These are phyloP conservation scores for Endocalyx cinctus DNA, from an alignment of 2,329 filamentous ascomycete species.

Conservation along the genomic window DNA sequence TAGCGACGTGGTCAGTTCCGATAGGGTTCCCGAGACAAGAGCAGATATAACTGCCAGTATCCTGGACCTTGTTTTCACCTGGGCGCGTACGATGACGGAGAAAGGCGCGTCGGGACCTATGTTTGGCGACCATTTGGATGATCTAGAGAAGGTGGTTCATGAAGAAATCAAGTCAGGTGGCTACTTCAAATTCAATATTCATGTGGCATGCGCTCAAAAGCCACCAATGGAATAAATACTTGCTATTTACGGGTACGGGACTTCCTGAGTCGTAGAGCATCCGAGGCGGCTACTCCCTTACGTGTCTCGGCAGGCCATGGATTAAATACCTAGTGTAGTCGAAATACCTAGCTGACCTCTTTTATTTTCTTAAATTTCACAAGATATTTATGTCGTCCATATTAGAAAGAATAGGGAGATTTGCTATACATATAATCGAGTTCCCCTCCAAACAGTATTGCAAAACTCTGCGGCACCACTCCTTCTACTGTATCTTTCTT, in stretches of 20 bases:
- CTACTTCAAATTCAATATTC: conserved; percentile 9
- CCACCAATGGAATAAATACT: not conserved
- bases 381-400: too few species aligned
- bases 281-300: too few species aligned
- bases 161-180: conserved; percentile 7
- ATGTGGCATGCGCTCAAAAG: conserved; percentile 6
- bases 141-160: conserved; percentile 6
- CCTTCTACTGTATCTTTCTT: too few species aligned
- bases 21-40: conserved; percentile 5
- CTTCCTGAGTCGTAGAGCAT: too few species aligned
- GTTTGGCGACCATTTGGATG: conserved; percentile 4
- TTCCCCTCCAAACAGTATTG: too few species aligned
- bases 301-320: too few species aligned
- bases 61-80: conserved; percentile 6
- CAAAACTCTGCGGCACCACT: too few species aligned
- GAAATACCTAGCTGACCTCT: too few species aligned
- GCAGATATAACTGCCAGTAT: conserved; percentile 1
- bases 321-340: too few species aligned
- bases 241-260: conserved; percentile 3
- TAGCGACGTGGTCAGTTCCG: conserved; percentile 7
- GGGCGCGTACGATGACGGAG: conserved; percentile 7
- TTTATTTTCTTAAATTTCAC: too few species aligned
- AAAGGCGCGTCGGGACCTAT: conserved; percentile 1
- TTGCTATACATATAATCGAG: too few species aligned
- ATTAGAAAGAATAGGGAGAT: too few species aligned